phyloP scores from a whole-genome alignment of 129 eudicot genomes.

The Oenanthe sinensis region DNA sequence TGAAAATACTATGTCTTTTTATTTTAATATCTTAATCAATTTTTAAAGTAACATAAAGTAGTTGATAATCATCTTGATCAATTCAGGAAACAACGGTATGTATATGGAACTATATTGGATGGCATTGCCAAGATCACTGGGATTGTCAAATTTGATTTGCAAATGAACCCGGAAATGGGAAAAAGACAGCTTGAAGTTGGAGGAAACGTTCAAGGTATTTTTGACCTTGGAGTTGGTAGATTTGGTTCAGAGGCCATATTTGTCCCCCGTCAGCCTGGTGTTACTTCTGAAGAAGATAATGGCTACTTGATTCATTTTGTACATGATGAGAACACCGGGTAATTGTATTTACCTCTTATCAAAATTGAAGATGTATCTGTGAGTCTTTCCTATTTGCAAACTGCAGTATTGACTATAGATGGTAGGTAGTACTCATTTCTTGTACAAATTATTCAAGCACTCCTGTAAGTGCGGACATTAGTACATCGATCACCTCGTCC shows the following conservation, averaged over 20 bases:
- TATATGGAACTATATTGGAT: slow-evolving; percentile 74
- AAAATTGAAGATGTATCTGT: neutral
- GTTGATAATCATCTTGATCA: neutral
- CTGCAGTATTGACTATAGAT: neutral
- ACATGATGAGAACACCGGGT: slow-evolving; percentile 88
- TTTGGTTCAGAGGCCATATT: slow-evolving; percentile 94
- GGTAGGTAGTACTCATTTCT: neutral
- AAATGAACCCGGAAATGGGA: slow-evolving; percentile 63
- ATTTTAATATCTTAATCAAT: neutral
- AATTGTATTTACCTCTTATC: slow-evolving; percentile 12
- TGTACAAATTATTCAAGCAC: neutral
- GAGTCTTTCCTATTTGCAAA: neutral
- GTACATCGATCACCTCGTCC: neutral
- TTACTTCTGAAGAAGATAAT: slow-evolving; percentile 75
- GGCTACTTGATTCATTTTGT: slow-evolving; percentile 87
- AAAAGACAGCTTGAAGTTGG: slow-evolving; percentile 77
- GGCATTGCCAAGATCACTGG: slow-evolving; percentile 75
- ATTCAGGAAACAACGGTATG: slow-evolving; percentile 83
- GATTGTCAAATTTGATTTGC: slow-evolving; percentile 81
- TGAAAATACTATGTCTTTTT: neutral
- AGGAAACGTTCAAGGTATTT: slow-evolving; percentile 72
- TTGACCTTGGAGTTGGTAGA: slow-evolving; percentile 71
- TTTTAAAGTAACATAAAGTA: neutral
- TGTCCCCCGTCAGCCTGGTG: slow-evolving; percentile 58
- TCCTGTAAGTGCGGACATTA: neutral